A percentile compares a stretch with the other conserved stretches of the same genome.
These are phyloP conservation scores for Boletus smithii DNA, from an alignment of 1,284 basidiomycete genomes.

Conservation along the genomic window DNA sequence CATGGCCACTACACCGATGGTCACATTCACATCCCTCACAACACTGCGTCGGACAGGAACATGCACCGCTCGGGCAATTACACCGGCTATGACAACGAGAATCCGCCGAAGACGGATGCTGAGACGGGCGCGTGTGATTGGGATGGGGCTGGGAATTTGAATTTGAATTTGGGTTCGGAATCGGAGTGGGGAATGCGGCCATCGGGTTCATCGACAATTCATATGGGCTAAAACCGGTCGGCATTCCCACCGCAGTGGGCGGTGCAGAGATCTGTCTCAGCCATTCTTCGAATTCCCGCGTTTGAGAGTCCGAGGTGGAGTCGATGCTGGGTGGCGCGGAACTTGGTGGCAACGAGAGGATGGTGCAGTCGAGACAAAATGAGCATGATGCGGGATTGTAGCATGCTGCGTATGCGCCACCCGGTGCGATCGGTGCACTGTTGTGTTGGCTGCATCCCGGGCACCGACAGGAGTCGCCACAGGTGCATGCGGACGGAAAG, in stretches of 20 bases:
- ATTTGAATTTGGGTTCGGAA: slow-evolving; percentile 11
- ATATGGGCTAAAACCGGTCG: slow-evolving; percentile 25
- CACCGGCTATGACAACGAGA: slow-evolving; percentile 35
- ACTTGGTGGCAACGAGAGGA: slow-evolving; percentile 44
- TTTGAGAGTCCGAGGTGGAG: slow-evolving; percentile 27
- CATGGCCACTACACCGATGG: slow-evolving; percentile 8
- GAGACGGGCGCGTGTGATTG: slow-evolving; percentile 13
- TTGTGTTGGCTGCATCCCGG: slow-evolving; percentile 51
- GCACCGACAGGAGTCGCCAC: slow-evolving; percentile 52
- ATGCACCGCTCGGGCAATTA: slow-evolving; percentile 36
- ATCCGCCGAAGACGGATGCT: slow-evolving; percentile 21
- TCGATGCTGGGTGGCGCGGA: slow-evolving; percentile 24
- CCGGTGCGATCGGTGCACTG: slow-evolving; percentile 32
- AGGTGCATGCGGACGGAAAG: slow-evolving; percentile 45
- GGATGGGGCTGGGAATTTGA: slow-evolving; percentile 6
- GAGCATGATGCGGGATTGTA: slow-evolving; percentile 47
- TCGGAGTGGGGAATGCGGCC: slow-evolving; percentile 12
- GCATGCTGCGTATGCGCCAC: slow-evolving; percentile 37
- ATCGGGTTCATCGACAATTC: slow-evolving; percentile 29
- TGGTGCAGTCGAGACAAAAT: slow-evolving; percentile 59
- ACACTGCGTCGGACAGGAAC: slow-evolving; percentile 35
- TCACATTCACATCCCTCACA: slow-evolving; percentile 35
- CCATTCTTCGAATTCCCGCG: slow-evolving; percentile 49
- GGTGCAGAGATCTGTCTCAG: slow-evolving; percentile 38
- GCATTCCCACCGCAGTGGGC: slow-evolving; percentile 17